Percentiles rank a stretch among this genome's conserved stretches.
phyloP scores from a whole-genome alignment of 2,329 filamentous ascomycete genomes.

The Neonectria coccinea region DNA sequence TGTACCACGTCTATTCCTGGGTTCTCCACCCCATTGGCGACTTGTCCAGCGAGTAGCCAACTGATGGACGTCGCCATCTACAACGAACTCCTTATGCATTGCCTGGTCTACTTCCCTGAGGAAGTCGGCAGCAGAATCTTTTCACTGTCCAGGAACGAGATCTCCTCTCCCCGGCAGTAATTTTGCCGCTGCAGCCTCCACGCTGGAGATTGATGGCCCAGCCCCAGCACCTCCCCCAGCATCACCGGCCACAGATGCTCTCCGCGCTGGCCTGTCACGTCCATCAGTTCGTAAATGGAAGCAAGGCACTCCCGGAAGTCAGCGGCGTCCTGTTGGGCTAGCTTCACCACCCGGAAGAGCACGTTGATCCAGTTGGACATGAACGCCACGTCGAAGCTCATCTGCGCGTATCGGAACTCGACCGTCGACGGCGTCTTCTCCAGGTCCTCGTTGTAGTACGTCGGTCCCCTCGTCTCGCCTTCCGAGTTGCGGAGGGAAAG shows the following conservation, averaged over 20 bases:
- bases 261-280: background rate
- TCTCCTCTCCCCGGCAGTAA: constrained; percentile 24
- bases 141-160: constrained; percentile 31
- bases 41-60: background rate
- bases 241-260: constrained; percentile 28
- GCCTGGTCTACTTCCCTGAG: background rate
- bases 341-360: constrained; percentile 24
- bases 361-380: constrained; percentile 41
- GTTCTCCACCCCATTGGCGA: background rate
- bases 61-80: background rate
- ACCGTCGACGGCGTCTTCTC: constrained; percentile 36
- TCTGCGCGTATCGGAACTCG: constrained; percentile 45
- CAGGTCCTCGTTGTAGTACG: background rate
- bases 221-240: constrained; percentile 16
- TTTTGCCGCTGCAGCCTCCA: constrained; percentile 38
- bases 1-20: background rate
- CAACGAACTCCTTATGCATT: background rate
- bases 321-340: constrained; percentile 23
- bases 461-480: background rate
- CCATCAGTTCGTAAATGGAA: constrained; percentile 2
- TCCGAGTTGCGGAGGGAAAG: constrained; percentile 9
- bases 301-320: constrained; percentile 13
- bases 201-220: constrained; percentile 33
- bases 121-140: constrained; percentile 8
- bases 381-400: constrained; percentile 41